These are phyloP conservation scores for Diversispora epigaea DNA, from an alignment of 192 early-diverging fungal genomes.

Conservation along the genomic window DNA sequence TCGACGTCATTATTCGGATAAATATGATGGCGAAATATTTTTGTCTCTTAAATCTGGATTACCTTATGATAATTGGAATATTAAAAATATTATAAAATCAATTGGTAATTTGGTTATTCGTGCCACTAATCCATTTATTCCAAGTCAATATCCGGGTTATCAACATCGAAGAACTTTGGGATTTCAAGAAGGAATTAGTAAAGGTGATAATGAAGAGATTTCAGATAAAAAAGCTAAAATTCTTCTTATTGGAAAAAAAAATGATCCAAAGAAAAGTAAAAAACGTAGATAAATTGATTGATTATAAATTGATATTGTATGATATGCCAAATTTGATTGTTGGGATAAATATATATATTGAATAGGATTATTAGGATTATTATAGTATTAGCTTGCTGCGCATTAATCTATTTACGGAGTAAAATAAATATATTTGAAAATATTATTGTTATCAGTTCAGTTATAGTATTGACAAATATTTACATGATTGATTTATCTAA, in stretches of 20 bases:
- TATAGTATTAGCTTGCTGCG: too few relatives aligned
- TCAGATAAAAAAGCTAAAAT: slow-evolving; percentile 60
- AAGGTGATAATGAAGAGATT: slow-evolving; percentile 79
- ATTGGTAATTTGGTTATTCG: slow-evolving; percentile 57
- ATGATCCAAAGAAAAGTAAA: background rate
- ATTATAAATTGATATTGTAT: too few relatives aligned
- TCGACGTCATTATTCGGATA: slow-evolving; percentile 35
- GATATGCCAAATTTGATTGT: too few relatives aligned
- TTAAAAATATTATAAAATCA: slow-evolving; percentile 71
- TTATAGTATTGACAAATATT: too few relatives aligned
- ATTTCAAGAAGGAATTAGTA: slow-evolving; percentile 78
- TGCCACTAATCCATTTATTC: slow-evolving; percentile 63
- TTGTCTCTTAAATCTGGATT: slow-evolving; percentile 80
- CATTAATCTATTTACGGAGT: too few relatives aligned
- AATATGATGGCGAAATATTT: slow-evolving; percentile 64
- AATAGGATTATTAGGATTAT: too few relatives aligned
- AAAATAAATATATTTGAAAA: too few relatives aligned
- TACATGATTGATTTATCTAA: too few relatives aligned
- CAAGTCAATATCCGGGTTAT: slow-evolving; percentile 77
- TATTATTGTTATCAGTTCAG: too few relatives aligned
- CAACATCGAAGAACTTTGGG: slow-evolving; percentile 95
- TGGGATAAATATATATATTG: too few relatives aligned
- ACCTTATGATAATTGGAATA: slow-evolving; percentile 89
- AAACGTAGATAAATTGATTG: too few relatives aligned
- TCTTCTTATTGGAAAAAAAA: slow-evolving; percentile 59